Percentiles rank a stretch among this genome's conserved stretches.
Evolutionary conservation across 2,329 filamentous ascomycete species (phyloP).

Genomic region (Fusarium buxicola): DNA sequence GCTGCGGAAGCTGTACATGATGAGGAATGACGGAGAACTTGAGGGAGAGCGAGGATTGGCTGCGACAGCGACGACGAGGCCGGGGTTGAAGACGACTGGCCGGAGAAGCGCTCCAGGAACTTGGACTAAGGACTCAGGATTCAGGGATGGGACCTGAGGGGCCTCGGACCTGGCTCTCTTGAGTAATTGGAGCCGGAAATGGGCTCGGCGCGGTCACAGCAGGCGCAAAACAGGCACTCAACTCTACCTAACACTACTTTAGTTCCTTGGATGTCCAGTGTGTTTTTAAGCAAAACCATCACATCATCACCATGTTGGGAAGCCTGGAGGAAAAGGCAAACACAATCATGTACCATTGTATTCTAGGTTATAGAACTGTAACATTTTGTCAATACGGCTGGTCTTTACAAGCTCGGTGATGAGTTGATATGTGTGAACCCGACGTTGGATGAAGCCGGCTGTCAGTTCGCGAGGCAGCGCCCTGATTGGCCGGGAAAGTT

Average conservation of each 20-base stretch:
- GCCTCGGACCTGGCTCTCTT: constrained; percentile 5
- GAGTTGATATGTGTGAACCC: background rate
- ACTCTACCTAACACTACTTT: constrained; percentile 45
- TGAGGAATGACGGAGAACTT: constrained; percentile 38
- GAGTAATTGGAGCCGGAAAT: constrained; percentile 8
- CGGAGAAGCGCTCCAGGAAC: constrained; percentile 8
- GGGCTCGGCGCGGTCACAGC: constrained; percentile 28
- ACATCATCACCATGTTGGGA: constrained; percentile 33
- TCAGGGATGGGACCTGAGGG: constrained; percentile 4
- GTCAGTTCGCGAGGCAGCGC: constrained; percentile 1
- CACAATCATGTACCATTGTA: constrained; percentile 44
- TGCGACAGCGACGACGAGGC: constrained; percentile 25
- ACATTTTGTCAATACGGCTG: background rate
- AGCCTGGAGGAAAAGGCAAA: constrained; percentile 20
- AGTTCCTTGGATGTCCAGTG: constrained; percentile 42
- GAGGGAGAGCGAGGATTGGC: constrained; percentile 37
- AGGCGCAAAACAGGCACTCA: constrained; percentile 44
- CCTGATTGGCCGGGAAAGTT: constrained; percentile 50
- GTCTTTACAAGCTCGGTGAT: no score
- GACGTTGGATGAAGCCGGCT: constrained; percentile 4
- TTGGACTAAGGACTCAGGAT: constrained; percentile 1
- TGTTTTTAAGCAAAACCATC: constrained; percentile 36
- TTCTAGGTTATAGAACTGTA: constrained; percentile 46
- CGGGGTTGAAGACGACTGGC: constrained; percentile 15
- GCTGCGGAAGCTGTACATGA: constrained; percentile 12